Evolutionary conservation across 805 yeast genomes (phyloP), one percentile per base, ranked within the genome.

Genomic region (Scheffersomyces coipomensis): DNA sequence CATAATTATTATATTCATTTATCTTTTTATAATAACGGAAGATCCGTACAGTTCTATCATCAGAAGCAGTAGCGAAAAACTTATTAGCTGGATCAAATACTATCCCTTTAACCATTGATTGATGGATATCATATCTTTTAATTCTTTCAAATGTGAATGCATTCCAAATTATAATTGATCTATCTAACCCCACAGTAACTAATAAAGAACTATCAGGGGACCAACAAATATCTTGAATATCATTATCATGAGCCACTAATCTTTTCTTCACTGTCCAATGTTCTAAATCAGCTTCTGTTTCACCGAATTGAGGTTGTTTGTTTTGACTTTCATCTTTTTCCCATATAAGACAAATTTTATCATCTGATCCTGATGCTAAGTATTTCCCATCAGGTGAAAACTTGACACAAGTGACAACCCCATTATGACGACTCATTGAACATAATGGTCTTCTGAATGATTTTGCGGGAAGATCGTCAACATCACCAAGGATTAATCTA

Each of bases 71-170:
- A 6, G 96, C 97, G 67, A 93, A 93, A 60, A 88, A 93, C 64
- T 93, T 93, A 60, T 89, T 89, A 2, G 99, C 99, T 0, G 99
- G 99, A 58, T 93, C 99, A 62, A 93, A 93, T 1, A 91, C 91
- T 10, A 93, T 87, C 41, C 99, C 98, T 62, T 93, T 93, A 19
- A 93, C 97, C 66, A 87, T 91, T 2, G 96, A 86, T 56, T 88
- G 95, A 60, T 93, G 99, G 17, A 89, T 83, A 54, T 91, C 97
- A 52, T 88, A 86, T 23, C 96, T 69, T 57, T 88, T 88, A 40
- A 91, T 79, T 47, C 88, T 78, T 64, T 93, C 95, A 70, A 93
- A 89, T 0, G 97, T 91, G 2, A 79, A 66, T 3, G 97, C 98
- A 54, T 83, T 87, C 97, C 98, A 93, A 10, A 93, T 82, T 33